phyloP scores from a whole-genome alignment of 2,329 filamentous ascomycete genomes.

The Cladosporium sp. region DNA sequence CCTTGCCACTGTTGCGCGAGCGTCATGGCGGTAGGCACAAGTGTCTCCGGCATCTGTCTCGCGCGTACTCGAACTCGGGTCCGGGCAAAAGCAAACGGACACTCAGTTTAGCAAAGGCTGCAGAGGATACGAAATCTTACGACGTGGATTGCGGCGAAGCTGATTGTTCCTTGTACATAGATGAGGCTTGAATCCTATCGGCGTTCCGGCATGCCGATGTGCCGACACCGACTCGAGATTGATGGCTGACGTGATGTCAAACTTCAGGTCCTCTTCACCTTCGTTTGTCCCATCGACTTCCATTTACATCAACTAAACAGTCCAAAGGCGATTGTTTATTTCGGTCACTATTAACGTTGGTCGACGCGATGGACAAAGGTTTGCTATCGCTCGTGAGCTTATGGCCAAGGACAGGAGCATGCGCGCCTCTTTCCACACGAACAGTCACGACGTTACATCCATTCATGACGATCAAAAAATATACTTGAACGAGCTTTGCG shows the following conservation, averaged over 20 bases:
- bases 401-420: neutral
- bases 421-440: neutral
- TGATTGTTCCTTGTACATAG: neutral
- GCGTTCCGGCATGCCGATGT: neutral
- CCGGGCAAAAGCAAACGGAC: neutral
- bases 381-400: neutral
- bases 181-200: neutral
- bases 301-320: neutral
- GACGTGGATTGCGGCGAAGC: slow-evolving; percentile 4
- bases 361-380: neutral
- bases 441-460: too few relatives aligned
- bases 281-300: too few relatives aligned
- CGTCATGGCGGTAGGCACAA: neutral
- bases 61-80: neutral
- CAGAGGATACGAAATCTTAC: neutral
- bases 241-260: slow-evolving; percentile 6
- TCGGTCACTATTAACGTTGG: neutral
- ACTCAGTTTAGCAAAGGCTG: neutral
- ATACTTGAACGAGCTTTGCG: too few relatives aligned
- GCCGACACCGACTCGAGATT: neutral
- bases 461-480: too few relatives aligned
- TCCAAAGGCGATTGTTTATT: neutral
- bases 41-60: neutral
- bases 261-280: neutral
- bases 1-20: neutral